These are phyloP conservation scores for Trichoderma asperelloides DNA, from an alignment of 495 filamentous ascomycete species.

Conservation along the genomic window DNA sequence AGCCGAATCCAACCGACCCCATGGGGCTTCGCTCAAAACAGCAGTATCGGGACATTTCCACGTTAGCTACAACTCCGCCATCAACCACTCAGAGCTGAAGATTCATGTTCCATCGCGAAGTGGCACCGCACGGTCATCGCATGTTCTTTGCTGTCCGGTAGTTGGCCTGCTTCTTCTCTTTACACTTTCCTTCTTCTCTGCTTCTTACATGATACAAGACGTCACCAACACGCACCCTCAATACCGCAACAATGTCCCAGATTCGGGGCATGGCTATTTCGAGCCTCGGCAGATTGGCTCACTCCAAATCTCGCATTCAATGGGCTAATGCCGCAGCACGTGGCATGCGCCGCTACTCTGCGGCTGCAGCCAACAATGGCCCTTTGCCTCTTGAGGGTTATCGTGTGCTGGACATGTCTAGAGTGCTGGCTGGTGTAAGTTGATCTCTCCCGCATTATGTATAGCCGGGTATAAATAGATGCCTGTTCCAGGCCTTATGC, in stretches of 20 bases:
- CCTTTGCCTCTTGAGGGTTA: constrained; percentile 68
- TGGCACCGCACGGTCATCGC: not conserved
- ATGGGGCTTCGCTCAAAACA: constrained; percentile 1
- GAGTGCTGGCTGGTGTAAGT: constrained; percentile 89
- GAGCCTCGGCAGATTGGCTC: not conserved
- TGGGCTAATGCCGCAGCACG: not conserved
- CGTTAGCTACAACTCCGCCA: not conserved
- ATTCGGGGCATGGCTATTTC: not conserved
- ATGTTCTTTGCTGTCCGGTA: not conserved
- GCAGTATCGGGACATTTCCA: not conserved
- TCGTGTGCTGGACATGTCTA: constrained; percentile 88
- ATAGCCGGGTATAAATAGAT: not conserved
- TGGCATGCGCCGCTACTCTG: constrained; percentile 18
- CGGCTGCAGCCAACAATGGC: constrained; percentile 15
- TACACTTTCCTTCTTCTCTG: not conserved
- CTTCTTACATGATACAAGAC: not conserved
- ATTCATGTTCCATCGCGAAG: not conserved
- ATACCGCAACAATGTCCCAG: constrained; percentile 5
- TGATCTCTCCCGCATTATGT: not conserved
- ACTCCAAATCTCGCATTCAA: not conserved
- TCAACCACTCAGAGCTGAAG: not conserved
- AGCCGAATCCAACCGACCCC: constrained; percentile 4
- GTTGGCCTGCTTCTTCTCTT: not conserved
- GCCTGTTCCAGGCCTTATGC: not conserved
- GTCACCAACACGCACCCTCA: not conserved